These are phyloP conservation scores for Lactarius hengduanensis DNA, from an alignment of 768 basidiomycete species.

Conservation along the genomic window DNA sequence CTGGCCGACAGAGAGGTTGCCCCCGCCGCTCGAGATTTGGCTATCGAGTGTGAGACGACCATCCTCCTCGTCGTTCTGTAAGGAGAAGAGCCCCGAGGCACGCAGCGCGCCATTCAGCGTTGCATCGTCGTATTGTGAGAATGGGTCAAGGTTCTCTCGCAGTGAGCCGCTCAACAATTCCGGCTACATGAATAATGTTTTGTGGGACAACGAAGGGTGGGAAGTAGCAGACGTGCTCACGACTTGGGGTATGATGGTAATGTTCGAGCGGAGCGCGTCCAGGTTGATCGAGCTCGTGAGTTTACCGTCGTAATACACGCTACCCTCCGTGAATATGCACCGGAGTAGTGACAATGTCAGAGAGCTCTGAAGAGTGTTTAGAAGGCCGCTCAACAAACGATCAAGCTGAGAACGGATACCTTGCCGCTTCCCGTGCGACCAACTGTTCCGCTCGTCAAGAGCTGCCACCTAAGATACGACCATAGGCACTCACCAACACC, in stretches of 20 bases:
- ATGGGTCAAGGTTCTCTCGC: conserved; percentile 59
- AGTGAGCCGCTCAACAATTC: conserved; percentile 56
- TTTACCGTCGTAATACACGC: conserved; percentile 51
- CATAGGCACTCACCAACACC: conserved; percentile 48
- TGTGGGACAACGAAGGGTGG: background rate
- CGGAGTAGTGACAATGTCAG: conserved; percentile 54
- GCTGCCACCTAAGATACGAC: background rate
- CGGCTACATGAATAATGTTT: conserved; percentile 34
- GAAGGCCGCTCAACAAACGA: conserved; percentile 4
- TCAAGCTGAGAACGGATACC: conserved; percentile 30
- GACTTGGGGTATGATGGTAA: conserved; percentile 60
- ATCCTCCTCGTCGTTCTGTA: conserved; percentile 41
- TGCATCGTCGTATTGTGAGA: conserved; percentile 52
- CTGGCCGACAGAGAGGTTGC: conserved; percentile 54
- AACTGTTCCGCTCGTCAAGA: conserved; percentile 36
- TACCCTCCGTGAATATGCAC: conserved; percentile 52
- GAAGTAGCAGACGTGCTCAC: conserved; percentile 35
- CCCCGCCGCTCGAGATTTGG: conserved; percentile 43
- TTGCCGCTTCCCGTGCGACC: conserved; percentile 61
- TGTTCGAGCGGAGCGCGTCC: conserved; percentile 48
- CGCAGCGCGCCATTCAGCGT: conserved; percentile 49
- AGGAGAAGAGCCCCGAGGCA: conserved; percentile 46
- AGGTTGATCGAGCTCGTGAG: conserved; percentile 49
- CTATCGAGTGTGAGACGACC: conserved; percentile 46
- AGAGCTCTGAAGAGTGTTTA: conserved; percentile 38